Conservation (phyloP, 75 land plant genomes). For the Pinus taeda region DNA sequence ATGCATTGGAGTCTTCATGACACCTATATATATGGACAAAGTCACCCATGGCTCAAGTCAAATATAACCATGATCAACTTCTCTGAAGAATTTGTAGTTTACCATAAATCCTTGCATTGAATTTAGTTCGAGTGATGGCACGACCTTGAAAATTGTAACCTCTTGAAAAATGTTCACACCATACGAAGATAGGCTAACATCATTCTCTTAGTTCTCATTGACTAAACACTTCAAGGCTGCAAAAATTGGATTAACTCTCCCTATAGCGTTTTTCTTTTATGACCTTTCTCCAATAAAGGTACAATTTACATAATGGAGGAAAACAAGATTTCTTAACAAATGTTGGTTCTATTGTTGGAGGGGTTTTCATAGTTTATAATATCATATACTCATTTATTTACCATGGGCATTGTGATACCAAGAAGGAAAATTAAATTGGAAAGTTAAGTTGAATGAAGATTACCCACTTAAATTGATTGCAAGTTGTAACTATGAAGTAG, state of each 20-base stretch:
- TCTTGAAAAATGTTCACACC: too few relatives aligned
- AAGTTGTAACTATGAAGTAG: neutral
- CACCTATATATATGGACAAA: too few relatives aligned
- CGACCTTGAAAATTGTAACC: too few relatives aligned
- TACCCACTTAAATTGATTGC: neutral
- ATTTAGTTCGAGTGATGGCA: too few relatives aligned
- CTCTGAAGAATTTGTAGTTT: too few relatives aligned
- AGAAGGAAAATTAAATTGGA: slow-evolving; percentile 66
- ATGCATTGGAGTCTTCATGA: too few relatives aligned
- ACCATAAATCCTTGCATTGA: too few relatives aligned
- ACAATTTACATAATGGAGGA: neutral
- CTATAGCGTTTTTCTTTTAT: slow-evolving; percentile 92
- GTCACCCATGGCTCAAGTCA: too few relatives aligned
- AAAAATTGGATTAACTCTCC: slow-evolving; percentile 46
- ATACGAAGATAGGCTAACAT: too few relatives aligned
- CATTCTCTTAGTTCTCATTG: slow-evolving; percentile 69
- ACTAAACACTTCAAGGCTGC: slow-evolving; percentile 74
- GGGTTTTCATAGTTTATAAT: slow-evolving; percentile 71
- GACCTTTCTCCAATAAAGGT: slow-evolving; percentile 81
- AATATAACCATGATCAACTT: too few relatives aligned
- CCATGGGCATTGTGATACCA: slow-evolving; percentile 67
- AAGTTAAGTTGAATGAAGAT: slow-evolving; percentile 39
- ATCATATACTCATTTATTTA: slow-evolving; percentile 70
- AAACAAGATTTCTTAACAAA: slow-evolving; percentile 82
- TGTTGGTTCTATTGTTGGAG: slow-evolving; percentile 95